Percentiles rank a stretch among this genome's conserved stretches.
These are phyloP conservation scores for Saccharomycopsis hybrid DNA, from an alignment of 1,139 yeast genomes.

Conservation along the genomic window DNA sequence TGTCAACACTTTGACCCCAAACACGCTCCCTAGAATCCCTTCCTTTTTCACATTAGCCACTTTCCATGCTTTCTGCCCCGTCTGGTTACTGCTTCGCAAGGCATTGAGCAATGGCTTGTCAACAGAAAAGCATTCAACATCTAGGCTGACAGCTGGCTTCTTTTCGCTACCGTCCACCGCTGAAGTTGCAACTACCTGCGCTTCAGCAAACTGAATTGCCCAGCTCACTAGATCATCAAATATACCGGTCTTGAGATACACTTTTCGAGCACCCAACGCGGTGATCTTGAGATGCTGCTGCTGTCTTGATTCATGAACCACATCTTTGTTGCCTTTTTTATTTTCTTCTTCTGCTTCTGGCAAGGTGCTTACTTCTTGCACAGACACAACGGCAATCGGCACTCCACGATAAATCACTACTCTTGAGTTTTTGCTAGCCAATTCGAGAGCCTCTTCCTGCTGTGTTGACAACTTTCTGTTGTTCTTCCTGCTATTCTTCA, in stretches of 20 bases:
- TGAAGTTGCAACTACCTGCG: conserved; percentile 8
- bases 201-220: conserved; percentile 46
- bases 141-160: not conserved
- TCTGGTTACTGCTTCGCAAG: too few species aligned
- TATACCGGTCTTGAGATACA: conserved; percentile 56
- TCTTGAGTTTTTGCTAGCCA: conserved; percentile 39
- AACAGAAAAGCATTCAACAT: too few species aligned
- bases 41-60: too few species aligned
- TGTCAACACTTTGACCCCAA: too few species aligned
- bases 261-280: conserved; percentile 58
- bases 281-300: conserved; percentile 37
- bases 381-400: conserved; percentile 57
- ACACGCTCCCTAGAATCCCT: too few species aligned
- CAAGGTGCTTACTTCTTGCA: conserved; percentile 23
- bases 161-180: not conserved
- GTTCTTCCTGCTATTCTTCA: conserved; percentile 21
- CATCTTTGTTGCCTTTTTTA: conserved; percentile 26
- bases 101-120: too few species aligned
- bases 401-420: conserved; percentile 54
- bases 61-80: too few species aligned
- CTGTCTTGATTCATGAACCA: conserved; percentile 29
- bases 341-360: conserved; percentile 24
- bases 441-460: conserved; percentile 32
- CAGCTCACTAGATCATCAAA: conserved; percentile 55
- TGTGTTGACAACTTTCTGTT: conserved; percentile 26